Percentiles rank a stretch among this genome's conserved stretches.
phyloP scores from a whole-genome alignment of 2,329 filamentous ascomycete species.

The Hypoxylon sp. region DNA sequence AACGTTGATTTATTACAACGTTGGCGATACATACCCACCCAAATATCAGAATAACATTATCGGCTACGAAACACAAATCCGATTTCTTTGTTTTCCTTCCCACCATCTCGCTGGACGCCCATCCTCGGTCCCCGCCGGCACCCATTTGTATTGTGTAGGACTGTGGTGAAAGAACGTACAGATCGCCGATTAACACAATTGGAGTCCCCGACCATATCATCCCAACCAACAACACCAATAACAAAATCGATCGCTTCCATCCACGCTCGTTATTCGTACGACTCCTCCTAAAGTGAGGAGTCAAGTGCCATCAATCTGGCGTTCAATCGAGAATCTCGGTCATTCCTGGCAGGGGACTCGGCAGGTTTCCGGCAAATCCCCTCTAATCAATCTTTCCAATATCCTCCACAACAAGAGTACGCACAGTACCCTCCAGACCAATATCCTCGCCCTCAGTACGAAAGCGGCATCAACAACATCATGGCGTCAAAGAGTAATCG shows the following conservation, averaged over 20 bases:
- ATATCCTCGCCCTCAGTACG: constrained; percentile 46
- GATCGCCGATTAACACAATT: constrained; percentile 30
- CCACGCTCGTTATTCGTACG: constrained; percentile 34
- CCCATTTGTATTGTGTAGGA: constrained; percentile 22
- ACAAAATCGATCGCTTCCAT: constrained; percentile 26
- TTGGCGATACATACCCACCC: constrained; percentile 15
- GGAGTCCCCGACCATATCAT: constrained; percentile 19
- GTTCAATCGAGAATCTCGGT: constrained; percentile 49
- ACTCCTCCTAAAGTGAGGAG: constrained; percentile 50
- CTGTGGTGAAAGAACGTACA: constrained; percentile 21
- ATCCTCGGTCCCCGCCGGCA: constrained; percentile 23
- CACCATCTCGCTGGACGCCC: constrained; percentile 7
- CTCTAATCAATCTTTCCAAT: constrained; percentile 46
- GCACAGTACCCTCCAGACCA: constrained; percentile 50
- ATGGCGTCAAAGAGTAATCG: constrained; percentile 54
- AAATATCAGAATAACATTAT: constrained; percentile 21
- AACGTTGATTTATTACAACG: constrained; percentile 24
- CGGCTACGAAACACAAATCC: constrained; percentile 21
- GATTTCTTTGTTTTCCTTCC: constrained; percentile 29
- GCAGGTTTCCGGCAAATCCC: constrained; percentile 50
- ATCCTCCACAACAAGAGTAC: constrained; percentile 47
- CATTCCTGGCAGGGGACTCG: constrained; percentile 48
- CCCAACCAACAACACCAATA: constrained; percentile 26
- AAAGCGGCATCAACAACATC: constrained; percentile 56
- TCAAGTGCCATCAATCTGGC: constrained; percentile 51